Evolutionary conservation across 176 grass and related monocot species (phyloP), one percentile per base, ranked within the genome.

Genomic region (Themeda triandra): DNA sequence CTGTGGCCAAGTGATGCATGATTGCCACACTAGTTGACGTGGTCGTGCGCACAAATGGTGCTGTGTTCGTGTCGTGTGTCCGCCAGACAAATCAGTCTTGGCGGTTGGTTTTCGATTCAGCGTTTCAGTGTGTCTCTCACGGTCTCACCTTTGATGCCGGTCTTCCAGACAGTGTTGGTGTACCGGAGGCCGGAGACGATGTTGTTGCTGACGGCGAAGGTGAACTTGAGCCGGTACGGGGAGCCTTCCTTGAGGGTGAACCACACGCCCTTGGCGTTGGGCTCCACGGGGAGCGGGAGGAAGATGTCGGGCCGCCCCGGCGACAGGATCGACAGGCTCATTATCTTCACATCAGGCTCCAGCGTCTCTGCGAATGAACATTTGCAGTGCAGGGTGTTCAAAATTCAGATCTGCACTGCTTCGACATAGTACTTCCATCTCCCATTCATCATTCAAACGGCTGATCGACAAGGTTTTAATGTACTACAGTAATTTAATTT

Each of bases 101-200:
- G 6, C 40, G 19, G 64, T 1, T 56, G 17, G 4, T 10, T 37
- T 11, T 49, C n/a, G n/a, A n/a, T n/a, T n/a, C 46, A 49, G 15
- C 4, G 4, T 48, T 18, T 17, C 45, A 48, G 45, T 17, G 7
- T 9, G 1, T 39, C 36, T 10, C 8, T 37, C 32, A 9, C 1
- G n/a, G n/a, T 6, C 33, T 54, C 63, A 94, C 97, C 97, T 82
- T 89, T 96, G 81, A 99, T 29, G 25, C 91, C 93, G 18, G 93
- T 92, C 84, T 99, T 99, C 97, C 97, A 99, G 75, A 99, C 93
- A 46, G 90, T 89, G 90, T 96, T 99, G 74, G 93, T 96, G 88
- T 99, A 99, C 19, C 86, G 87, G 59, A 99, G 92, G 66, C 97
- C 97, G 73, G 93, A 94, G 83, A 99, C 97, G 75, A 99, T 99